phyloP scores from a whole-genome alignment of 192 early-diverging fungal species.

The Coemansia brasiliensis region DNA sequence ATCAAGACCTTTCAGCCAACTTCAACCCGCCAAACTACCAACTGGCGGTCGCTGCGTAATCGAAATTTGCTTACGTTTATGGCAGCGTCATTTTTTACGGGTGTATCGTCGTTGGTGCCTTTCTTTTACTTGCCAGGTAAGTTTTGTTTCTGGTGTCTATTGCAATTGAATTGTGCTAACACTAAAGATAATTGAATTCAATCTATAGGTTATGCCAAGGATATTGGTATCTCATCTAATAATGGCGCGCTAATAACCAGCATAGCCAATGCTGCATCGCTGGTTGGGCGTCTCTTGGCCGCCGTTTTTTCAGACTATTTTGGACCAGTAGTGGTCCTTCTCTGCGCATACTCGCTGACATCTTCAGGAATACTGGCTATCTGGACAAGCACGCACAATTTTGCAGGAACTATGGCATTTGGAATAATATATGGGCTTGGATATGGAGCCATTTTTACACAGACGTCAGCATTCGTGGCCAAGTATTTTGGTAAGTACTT shows the following conservation, averaged over 20 bases:
- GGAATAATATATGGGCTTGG: slow-evolving; percentile 54
- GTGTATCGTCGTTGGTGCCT: slow-evolving; percentile 41
- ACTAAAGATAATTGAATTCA: neutral
- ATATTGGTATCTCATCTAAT: slow-evolving; percentile 34
- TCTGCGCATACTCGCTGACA: slow-evolving; percentile 33
- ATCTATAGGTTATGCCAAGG: slow-evolving; percentile 30
- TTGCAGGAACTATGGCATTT: slow-evolving; percentile 52
- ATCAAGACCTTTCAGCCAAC: slow-evolving; percentile 33
- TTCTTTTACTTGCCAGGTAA: slow-evolving; percentile 56
- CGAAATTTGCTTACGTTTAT: slow-evolving; percentile 30
- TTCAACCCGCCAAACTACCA: neutral
- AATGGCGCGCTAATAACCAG: slow-evolving; percentile 41
- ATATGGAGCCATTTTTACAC: slow-evolving; percentile 53
- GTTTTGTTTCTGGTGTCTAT: neutral
- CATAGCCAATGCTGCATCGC: slow-evolving; percentile 47
- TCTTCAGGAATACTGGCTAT: slow-evolving; percentile 33
- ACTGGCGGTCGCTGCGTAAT: slow-evolving; percentile 12
- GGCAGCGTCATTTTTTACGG: slow-evolving; percentile 36
- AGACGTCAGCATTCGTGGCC: slow-evolving; percentile 50
- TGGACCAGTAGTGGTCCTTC: slow-evolving; percentile 31
- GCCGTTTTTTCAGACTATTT: slow-evolving; percentile 34
- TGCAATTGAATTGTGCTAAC: too few species aligned
- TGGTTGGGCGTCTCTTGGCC: slow-evolving; percentile 31
- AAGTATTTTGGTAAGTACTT: slow-evolving; percentile 48
- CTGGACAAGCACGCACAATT: slow-evolving; percentile 40